Evolutionary conservation across 208 protist species (phyloP).

Genomic region (Trypanosoma melophagium): DNA sequence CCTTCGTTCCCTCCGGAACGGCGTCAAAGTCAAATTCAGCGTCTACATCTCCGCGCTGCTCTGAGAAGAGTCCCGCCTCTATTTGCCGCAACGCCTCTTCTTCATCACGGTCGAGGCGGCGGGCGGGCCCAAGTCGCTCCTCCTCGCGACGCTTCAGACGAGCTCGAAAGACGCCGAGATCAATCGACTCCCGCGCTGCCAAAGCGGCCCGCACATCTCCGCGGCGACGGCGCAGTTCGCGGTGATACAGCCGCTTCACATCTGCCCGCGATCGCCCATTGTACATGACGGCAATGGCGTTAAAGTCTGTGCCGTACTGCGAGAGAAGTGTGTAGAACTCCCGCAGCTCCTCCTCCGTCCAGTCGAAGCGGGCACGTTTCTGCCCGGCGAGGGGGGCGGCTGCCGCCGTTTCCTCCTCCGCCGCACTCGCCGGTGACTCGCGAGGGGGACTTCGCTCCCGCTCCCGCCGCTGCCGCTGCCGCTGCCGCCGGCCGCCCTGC

Average conservation of each 20-base stretch:
- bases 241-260: conserved; percentile 82
- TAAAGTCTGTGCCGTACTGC: conserved; percentile 90
- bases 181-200: conserved; percentile 47
- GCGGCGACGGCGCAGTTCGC: conserved; percentile 62
- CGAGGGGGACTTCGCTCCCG: neutral
- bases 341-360: conserved; percentile 72
- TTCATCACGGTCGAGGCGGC: conserved; percentile 58
- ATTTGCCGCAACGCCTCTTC: conserved; percentile 56
- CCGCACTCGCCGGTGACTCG: neutral
- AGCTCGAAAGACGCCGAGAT: conserved; percentile 62
- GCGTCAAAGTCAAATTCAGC: conserved; percentile 3
- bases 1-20: neutral
- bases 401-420: neutral
- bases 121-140: conserved; percentile 29
- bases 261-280: conserved; percentile 57
- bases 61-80: conserved; percentile 20
- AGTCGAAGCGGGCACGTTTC: conserved; percentile 43
- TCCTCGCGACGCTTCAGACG: conserved; percentile 44
- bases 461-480: neutral
- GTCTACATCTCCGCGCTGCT: conserved; percentile 3
- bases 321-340: conserved; percentile 83
- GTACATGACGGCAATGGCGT: conserved; percentile 79
- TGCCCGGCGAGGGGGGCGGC: conserved; percentile 7
- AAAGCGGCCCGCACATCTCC: conserved; percentile 60
- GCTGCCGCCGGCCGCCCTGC: conserved; percentile 21